A percentile compares a stretch with the other conserved stretches of the same genome.
These are phyloP conservation scores for Tylopilus subfusipes DNA, from an alignment of 768 basidiomycete species.

Conservation along the genomic window DNA sequence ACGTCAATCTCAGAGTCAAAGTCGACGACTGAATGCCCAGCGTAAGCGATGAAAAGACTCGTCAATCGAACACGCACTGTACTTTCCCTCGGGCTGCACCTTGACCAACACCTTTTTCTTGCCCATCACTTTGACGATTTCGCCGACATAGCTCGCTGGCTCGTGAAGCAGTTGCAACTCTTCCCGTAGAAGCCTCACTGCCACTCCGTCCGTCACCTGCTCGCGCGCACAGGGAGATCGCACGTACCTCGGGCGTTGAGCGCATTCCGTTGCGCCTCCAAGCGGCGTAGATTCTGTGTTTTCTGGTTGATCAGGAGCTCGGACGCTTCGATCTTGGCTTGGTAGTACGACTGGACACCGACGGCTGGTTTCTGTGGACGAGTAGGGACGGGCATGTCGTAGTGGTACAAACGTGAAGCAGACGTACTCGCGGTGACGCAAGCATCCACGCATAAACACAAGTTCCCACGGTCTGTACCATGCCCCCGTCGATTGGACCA, in stretches of 20 bases:
- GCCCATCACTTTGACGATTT: conserved; percentile 98
- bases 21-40: conserved; percentile 70
- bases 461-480: not conserved
- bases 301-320: conserved; percentile 94
- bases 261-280: conserved; percentile 97
- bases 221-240: not conserved
- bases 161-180: conserved; percentile 92
- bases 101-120: conserved; percentile 99
- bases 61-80: conserved; percentile 59
- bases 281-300: conserved; percentile 90
- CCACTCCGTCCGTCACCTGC: not conserved
- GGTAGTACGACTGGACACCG: conserved; percentile 87
- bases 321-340: conserved; percentile 91
- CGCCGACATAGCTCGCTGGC: conserved; percentile 96
- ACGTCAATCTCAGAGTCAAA: conserved; percentile 86
- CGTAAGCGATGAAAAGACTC: not conserved
- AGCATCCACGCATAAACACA: not conserved
- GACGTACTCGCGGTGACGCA: conserved; percentile 1
- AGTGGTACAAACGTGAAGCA: not conserved
- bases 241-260: conserved; percentile 86
- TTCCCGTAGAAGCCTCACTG: conserved; percentile 87
- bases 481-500: too few relatives aligned
- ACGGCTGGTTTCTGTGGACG: conserved; percentile 44
- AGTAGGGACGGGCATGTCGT: conserved; percentile 38
- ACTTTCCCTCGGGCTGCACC: conserved; percentile 98